These are phyloP conservation scores for Quercus wislizeni DNA, from an alignment of 306 rosid genomes.

Conservation along the genomic window DNA sequence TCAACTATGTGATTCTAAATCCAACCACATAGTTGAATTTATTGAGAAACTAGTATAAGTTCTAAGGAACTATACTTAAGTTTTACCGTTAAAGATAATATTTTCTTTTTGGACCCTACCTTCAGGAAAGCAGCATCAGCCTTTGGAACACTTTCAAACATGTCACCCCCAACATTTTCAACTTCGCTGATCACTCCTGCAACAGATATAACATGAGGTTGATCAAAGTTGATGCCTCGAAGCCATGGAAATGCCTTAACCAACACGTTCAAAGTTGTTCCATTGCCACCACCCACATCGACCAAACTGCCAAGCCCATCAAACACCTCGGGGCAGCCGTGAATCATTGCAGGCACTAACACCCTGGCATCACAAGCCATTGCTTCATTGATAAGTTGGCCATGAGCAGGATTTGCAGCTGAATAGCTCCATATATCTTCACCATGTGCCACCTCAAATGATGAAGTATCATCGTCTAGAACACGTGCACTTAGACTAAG, in stretches of 20 bases:
- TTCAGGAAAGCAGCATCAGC: constrained; percentile 66
- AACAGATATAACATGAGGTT: constrained; percentile 54
- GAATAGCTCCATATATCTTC: constrained; percentile 53
- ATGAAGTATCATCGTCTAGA: background rate
- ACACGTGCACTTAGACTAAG: constrained; percentile 23
- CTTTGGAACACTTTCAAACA: constrained; percentile 61
- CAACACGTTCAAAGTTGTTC: constrained; percentile 35
- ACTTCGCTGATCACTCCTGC: constrained; percentile 21
- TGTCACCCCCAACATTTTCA: constrained; percentile 53
- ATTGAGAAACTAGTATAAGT: too few relatives aligned
- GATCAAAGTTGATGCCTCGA: constrained; percentile 62
- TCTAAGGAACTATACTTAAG: too few relatives aligned
- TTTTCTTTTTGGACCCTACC: constrained; percentile 25
- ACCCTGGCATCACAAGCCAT: constrained; percentile 52
- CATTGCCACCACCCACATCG: constrained; percentile 78
- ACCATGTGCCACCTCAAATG: constrained; percentile 46
- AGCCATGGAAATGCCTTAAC: constrained; percentile 43
- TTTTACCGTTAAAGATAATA: too few relatives aligned
- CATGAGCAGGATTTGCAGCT: constrained; percentile 22
- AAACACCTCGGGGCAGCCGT: constrained; percentile 37
- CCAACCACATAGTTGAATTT: too few relatives aligned
- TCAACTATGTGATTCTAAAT: too few relatives aligned
- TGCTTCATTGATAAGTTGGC: constrained; percentile 51
- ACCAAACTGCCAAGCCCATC: constrained; percentile 49
- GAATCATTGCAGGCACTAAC: constrained; percentile 28